Evolutionary conservation across 2,329 filamentous ascomycete species (phyloP), one percentile per base, ranked within the genome.

Genomic region (Exophiala alcalophila): DNA sequence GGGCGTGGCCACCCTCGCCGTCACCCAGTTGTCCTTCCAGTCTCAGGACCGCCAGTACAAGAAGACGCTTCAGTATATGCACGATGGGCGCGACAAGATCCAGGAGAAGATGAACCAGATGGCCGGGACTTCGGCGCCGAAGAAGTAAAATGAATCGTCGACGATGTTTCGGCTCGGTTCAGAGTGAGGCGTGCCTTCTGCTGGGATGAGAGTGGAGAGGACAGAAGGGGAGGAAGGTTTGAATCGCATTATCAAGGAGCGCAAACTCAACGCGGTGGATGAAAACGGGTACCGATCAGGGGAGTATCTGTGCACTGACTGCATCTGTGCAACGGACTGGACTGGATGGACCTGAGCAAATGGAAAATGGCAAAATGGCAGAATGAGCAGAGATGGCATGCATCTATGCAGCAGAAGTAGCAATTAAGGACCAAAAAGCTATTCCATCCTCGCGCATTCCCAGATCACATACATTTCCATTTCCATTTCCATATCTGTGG

Each of bases 41-140:
- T 53, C 54, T 2, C 49, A 54, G 33, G 51, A 57, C 33, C 54
- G 54, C 11, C 50, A 57, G 30, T 57, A 55, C 51, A 55, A 54
- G 43, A 57, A 54, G 38, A 54, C 54, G 1, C 38, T 57, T 12
- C 37, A 49, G 34, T 57, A 57, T 45, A 57, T 57, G 54, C 54
- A 57, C 29, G 50, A 57, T 18, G 54, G 48, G 7, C 32, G 53
- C 27, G 54, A 57, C 15, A 50, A 46, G 52, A 43, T 53, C 32
- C 30, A 44, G 25, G 42, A 50, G 31, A 49, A 44, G 40, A 51
- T 54, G 42, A 50, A 48, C 24, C 20, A 43, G 35, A 41, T 47
- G 38, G 27, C 38, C 4, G 28, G 24, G 11, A 34, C n/a, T 20
- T 37, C 32, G 15, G 24, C 19, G 21, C 27, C 30, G 16, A 50